phyloP scores from a whole-genome alignment of 441 rosid species.

The Pelargonium citronellum region DNA sequence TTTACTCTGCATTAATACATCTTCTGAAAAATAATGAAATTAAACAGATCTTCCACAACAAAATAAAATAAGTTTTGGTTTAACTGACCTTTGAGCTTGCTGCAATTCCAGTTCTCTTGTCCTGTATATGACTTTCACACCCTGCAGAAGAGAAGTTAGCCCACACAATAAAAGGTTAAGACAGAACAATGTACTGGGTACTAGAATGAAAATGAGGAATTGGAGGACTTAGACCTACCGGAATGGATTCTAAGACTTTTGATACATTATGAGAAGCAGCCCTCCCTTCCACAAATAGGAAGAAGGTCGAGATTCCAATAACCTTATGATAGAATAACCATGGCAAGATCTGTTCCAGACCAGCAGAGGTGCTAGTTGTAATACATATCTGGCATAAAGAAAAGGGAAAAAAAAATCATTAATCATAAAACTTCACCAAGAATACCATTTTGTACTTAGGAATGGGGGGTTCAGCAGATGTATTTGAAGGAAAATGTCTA shows the following conservation, averaged over 20 bases:
- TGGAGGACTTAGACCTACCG: slow-evolving; percentile 35
- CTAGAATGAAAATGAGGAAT: not conserved
- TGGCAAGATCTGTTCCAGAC: slow-evolving; percentile 71
- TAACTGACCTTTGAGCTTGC: slow-evolving; percentile 65
- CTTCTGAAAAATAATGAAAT: not conserved
- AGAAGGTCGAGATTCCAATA: slow-evolving; percentile 72
- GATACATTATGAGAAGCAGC: slow-evolving; percentile 69
- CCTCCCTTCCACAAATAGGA: slow-evolving; percentile 84
- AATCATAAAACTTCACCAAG: not conserved
- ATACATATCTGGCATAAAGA: slow-evolving; percentile 53
- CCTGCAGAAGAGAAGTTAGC: slow-evolving; percentile 36
- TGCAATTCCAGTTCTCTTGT: slow-evolving; percentile 80
- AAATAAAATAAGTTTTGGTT: not conserved
- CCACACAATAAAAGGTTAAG: slow-evolving; percentile 9
- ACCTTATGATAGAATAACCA: slow-evolving; percentile 88
- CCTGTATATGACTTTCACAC: slow-evolving; percentile 68
- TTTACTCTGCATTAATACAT: not conserved
- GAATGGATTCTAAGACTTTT: slow-evolving; percentile 58
- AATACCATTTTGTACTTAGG: too few species aligned
- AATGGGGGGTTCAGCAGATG: too few species aligned
- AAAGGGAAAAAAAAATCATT: not conserved
- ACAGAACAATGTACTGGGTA: not conserved
- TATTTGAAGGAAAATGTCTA: too few species aligned
- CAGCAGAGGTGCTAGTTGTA: slow-evolving; percentile 82
- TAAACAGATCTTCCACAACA: not conserved